phyloP scores from a whole-genome alignment of 805 yeast species.

The Lipomyces sp. region DNA sequence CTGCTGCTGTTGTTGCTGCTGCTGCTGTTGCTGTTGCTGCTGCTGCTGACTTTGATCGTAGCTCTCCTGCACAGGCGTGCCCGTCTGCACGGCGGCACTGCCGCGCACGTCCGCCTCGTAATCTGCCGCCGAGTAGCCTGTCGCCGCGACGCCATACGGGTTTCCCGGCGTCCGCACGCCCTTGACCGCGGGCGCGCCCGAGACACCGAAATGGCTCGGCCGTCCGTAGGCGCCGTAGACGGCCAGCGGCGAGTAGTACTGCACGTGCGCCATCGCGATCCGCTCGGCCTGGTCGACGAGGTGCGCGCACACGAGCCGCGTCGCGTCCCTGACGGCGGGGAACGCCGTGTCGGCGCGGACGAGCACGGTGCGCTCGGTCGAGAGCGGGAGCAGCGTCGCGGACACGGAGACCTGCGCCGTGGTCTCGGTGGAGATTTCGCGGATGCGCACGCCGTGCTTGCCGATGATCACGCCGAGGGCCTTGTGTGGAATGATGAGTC shows the following conservation, averaged over 20 bases:
- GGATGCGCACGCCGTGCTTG: constrained; percentile 7
- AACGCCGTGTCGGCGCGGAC: constrained; percentile 3
- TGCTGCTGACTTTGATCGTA: not conserved
- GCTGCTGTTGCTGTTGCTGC: not conserved
- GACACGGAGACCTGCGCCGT: constrained; percentile 15
- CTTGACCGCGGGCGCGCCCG: constrained; percentile 14
- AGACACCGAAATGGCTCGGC: constrained; percentile 5
- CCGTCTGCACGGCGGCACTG: not conserved
- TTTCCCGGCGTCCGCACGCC: constrained; percentile 25
- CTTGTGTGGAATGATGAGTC: constrained; percentile 19
- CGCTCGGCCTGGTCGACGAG: constrained; percentile 12
- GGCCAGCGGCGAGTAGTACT: constrained; percentile 19
- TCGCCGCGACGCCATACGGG: constrained; percentile 24
- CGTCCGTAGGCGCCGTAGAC: constrained; percentile 18
- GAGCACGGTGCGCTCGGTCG: constrained; percentile 22
- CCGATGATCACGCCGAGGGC: constrained; percentile 20
- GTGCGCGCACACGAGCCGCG: not conserved
- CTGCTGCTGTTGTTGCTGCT: constrained; percentile 1
- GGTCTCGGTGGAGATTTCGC: constrained; percentile 7
- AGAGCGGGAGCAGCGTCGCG: constrained; percentile 22
- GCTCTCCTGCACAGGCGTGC: not conserved
- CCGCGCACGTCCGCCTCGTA: constrained; percentile 14
- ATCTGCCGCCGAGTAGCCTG: constrained; percentile 21
- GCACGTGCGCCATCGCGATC: constrained; percentile 8
- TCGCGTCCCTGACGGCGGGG: constrained; percentile 5